Evolutionary conservation across 352 stramenopile genomes (phyloP).

Genomic region (Globisporangium rhizosaccharum): DNA sequence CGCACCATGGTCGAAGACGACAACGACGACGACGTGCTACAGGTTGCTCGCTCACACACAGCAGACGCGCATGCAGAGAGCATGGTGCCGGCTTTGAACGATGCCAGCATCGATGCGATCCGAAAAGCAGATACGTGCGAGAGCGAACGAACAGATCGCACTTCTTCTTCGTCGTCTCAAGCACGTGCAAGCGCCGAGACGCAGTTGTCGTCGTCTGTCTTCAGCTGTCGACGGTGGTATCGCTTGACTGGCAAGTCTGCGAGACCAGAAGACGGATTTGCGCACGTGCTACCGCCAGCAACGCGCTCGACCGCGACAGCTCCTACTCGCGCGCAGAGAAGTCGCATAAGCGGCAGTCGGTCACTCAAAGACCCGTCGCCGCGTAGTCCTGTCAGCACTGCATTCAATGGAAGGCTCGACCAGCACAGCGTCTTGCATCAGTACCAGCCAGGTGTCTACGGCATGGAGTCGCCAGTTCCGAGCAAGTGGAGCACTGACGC

Average conservation of each 20-base stretch:
- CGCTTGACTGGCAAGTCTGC: conserved; percentile 15
- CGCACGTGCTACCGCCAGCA: conserved; percentile 2
- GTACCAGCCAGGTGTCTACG: not conserved
- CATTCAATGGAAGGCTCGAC: not conserved
- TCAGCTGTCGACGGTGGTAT: conserved; percentile 18
- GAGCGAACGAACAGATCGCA: not conserved
- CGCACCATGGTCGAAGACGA: not conserved
- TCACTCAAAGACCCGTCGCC: not conserved
- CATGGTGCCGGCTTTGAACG: not conserved
- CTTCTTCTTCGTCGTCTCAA: not conserved
- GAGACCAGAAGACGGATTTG: not conserved
- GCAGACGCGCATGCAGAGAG: not conserved
- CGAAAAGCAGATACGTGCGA: not conserved
- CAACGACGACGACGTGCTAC: not conserved
- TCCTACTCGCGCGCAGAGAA: not conserved
- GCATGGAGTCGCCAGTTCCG: not conserved
- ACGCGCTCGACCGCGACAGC: not conserved
- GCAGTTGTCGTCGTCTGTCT: not conserved
- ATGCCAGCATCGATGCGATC: not conserved
- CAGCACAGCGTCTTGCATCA: not conserved
- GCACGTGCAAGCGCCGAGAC: not conserved
- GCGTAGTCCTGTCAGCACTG: not conserved
- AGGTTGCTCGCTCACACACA: not conserved
- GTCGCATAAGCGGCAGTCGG: not conserved
- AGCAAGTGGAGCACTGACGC: conserved; percentile 5